phyloP scores from a whole-genome alignment of 768 basidiomycete genomes.

The Lentinula aciculospora region DNA sequence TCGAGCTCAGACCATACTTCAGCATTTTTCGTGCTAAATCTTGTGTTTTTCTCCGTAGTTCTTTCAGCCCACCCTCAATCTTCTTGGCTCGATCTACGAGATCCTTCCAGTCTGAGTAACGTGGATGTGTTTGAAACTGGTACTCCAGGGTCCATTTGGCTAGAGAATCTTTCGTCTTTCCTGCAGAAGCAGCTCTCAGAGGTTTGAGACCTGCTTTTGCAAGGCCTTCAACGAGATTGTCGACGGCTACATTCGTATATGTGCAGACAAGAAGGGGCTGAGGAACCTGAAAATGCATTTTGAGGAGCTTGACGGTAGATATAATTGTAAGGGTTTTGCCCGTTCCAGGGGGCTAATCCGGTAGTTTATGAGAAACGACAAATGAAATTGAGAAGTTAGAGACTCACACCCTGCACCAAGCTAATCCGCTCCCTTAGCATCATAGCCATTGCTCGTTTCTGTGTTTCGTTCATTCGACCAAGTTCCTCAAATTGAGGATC shows the following conservation, averaged over 20 bases:
- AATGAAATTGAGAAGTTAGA: not conserved
- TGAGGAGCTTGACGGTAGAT: conserved; percentile 76
- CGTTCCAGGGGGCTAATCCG: conserved; percentile 75
- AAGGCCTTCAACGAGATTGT: conserved; percentile 81
- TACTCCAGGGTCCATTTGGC: conserved; percentile 55
- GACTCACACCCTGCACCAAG: conserved; percentile 80
- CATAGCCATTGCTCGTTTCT: conserved; percentile 75
- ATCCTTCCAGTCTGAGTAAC: conserved; percentile 36
- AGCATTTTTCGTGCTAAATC: conserved; percentile 15
- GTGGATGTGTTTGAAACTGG: conserved; percentile 57
- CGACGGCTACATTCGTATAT: conserved; percentile 90
- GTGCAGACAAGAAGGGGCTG: conserved; percentile 89
- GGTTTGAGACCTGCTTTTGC: conserved; percentile 58
- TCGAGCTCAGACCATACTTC: conserved; percentile 7
- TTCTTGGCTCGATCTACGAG: conserved; percentile 24
- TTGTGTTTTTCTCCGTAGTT: conserved; percentile 9
- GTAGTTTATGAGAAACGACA: conserved; percentile 2
- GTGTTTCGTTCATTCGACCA: conserved; percentile 62
- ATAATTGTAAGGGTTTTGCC: conserved; percentile 93
- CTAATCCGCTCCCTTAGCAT: conserved; percentile 80
- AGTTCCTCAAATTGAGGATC: conserved; percentile 65
- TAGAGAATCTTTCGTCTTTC: conserved; percentile 54
- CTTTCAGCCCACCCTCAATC: conserved; percentile 11
- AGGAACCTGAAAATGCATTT: conserved; percentile 78
- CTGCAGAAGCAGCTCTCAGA: conserved; percentile 66